Evolutionary conservation across 2,329 filamentous ascomycete genomes (phyloP).

Genomic region (Tolypocladium cylindrosporum): DNA sequence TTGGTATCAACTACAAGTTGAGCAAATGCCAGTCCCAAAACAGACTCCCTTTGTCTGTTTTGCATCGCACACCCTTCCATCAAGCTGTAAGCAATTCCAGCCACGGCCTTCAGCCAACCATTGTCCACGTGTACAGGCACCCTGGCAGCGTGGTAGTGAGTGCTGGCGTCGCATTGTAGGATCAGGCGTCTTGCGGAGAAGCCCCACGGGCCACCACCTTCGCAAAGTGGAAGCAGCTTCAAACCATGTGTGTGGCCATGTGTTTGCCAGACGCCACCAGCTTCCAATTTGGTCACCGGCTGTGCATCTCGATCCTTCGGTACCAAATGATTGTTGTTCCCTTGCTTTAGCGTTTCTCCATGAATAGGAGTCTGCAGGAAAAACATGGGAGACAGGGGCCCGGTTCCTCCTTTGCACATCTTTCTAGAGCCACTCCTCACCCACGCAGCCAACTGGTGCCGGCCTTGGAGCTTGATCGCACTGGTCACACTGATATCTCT

Average conservation of each 20-base stretch:
- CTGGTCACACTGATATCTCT: background rate
- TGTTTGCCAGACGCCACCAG: background rate
- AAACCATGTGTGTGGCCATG: background rate
- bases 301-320: background rate
- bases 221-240: background rate
- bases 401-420: background rate
- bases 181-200: background rate
- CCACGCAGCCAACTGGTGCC: background rate
- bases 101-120: background rate
- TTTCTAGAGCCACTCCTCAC: background rate
- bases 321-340: background rate
- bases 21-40: background rate
- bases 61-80: background rate
- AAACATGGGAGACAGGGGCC: background rate
- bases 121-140: no score
- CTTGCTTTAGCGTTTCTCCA: background rate
- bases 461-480: background rate
- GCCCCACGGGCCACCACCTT: background rate
- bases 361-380: background rate
- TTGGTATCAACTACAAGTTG: background rate
- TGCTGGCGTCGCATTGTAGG: background rate
- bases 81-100: background rate
- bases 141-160: background rate
- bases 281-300: background rate
- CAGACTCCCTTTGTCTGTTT: background rate